phyloP scores from a whole-genome alignment of 306 rosid genomes.

The Quillaja saponaria region DNA sequence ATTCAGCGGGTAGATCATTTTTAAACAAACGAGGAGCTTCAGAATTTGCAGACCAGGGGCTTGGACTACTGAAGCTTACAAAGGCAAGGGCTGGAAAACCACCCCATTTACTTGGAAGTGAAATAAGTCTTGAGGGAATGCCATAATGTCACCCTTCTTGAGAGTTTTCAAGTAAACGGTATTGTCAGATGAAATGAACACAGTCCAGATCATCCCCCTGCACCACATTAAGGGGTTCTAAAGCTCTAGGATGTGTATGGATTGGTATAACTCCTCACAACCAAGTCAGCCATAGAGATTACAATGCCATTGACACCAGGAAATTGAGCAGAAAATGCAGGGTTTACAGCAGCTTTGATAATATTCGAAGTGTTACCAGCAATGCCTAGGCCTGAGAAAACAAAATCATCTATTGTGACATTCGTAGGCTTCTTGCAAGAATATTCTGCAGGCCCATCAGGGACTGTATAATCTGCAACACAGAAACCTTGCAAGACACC shows the following conservation, averaged over 20 bases:
- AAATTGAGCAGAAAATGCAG: constrained; percentile 65
- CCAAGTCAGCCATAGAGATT: constrained; percentile 63
- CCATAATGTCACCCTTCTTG: constrained; percentile 67
- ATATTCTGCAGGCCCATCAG: constrained; percentile 67
- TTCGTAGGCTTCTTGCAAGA: constrained; percentile 56
- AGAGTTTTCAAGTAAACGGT: constrained; percentile 57
- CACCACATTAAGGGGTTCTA: constrained; percentile 46
- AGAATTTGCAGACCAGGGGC: constrained; percentile 78
- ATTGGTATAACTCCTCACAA: constrained; percentile 66
- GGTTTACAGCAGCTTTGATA: constrained; percentile 63
- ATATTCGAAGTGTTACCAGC: constrained; percentile 76
- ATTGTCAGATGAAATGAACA: constrained; percentile 61
- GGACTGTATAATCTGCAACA: constrained; percentile 57
- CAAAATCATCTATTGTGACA: constrained; percentile 62
- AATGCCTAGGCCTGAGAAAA: constrained; percentile 46
- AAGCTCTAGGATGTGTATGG: constrained; percentile 79
- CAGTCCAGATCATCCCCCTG: constrained; percentile 67
- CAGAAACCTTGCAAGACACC: constrained; percentile 82
- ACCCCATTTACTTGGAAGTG: constrained; percentile 72
- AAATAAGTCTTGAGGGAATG: constrained; percentile 76
- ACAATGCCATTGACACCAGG: constrained; percentile 81
- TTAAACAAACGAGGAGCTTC: constrained; percentile 67
- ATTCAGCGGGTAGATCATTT: constrained; percentile 59
- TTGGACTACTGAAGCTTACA: constrained; percentile 63
- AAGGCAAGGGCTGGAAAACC: constrained; percentile 23